Conservation (phyloP, 345 rosid species). For the Hibiscus mutabilis region DNA sequence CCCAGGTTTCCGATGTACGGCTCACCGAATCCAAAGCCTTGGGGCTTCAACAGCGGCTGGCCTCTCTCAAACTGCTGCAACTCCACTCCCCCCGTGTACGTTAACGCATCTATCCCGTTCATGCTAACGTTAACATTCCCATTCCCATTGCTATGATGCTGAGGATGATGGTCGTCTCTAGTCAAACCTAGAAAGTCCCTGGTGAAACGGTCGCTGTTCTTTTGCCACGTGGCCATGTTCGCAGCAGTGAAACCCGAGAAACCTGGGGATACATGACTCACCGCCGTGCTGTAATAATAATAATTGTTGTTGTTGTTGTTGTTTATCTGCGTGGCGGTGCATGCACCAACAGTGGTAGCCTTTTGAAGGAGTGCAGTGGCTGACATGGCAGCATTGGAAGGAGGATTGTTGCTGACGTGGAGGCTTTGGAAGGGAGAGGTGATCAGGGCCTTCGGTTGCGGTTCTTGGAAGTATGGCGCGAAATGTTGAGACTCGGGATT, state of each 20-base stretch:
- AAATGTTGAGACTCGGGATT: slow-evolving; percentile 38
- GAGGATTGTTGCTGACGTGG: slow-evolving; percentile 14
- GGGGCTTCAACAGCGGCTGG: slow-evolving; percentile 37
- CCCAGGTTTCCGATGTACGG: slow-evolving; percentile 38
- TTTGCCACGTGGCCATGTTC: slow-evolving; percentile 51
- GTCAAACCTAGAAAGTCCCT: slow-evolving; percentile 77
- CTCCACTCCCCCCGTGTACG: slow-evolving; percentile 41
- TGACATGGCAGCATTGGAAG: slow-evolving; percentile 36
- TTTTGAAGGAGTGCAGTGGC: slow-evolving; percentile 94
- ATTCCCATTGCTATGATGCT: slow-evolving; percentile 5
- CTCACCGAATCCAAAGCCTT: slow-evolving; percentile 42
- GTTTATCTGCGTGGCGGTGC: slow-evolving; percentile 14
- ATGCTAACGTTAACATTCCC: slow-evolving; percentile 37
- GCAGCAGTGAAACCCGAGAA: slow-evolving; percentile 31
- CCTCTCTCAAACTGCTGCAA: slow-evolving; percentile 45
- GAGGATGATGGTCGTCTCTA: slow-evolving; percentile 20
- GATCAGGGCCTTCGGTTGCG: slow-evolving; percentile 8
- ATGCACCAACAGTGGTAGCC: slow-evolving; percentile 54
- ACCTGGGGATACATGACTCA: slow-evolving; percentile 21
- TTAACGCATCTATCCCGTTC: slow-evolving; percentile 36
- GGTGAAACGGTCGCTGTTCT: slow-evolving; percentile 47
- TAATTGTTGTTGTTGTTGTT: background rate
- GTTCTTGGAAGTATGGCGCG: slow-evolving; percentile 24
- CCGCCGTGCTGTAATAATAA: background rate
- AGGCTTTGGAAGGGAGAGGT: slow-evolving; percentile 31